These are phyloP conservation scores for Microstegium vimineum DNA, from an alignment of 176 grass and related monocot species.

Conservation along the genomic window DNA sequence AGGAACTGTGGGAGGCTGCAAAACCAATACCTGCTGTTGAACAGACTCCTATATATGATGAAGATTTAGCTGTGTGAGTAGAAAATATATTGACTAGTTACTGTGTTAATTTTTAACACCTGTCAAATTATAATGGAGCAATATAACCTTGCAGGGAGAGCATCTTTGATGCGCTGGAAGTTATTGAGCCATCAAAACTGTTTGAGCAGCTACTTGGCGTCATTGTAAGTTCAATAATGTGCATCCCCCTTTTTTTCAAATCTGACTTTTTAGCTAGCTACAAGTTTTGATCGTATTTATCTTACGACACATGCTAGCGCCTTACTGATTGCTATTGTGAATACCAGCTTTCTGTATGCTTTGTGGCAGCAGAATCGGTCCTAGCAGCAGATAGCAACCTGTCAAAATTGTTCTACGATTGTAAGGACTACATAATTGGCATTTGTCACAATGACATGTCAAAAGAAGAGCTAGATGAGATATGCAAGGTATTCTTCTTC, in stretches of 20 bases:
- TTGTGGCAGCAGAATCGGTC: conserved; percentile 58
- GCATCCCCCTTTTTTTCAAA: neutral
- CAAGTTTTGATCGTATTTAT: conserved; percentile 17
- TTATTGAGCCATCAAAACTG: conserved; percentile 68
- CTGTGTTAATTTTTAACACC: neutral
- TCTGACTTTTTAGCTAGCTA: neutral
- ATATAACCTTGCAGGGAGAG: conserved; percentile 64
- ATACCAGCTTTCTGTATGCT: conserved; percentile 73
- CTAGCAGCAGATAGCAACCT: conserved; percentile 53
- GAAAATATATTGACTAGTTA: conserved; percentile 12
- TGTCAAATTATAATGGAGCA: neutral
- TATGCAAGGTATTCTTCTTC: conserved; percentile 61
- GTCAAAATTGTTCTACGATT: conserved; percentile 76
- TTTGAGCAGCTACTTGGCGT: conserved; percentile 79
- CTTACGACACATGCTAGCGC: neutral
- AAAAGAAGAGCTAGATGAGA: conserved; percentile 67
- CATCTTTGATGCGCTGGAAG: conserved; percentile 75
- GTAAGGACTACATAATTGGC: conserved; percentile 73
- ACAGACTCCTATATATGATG: conserved; percentile 96
- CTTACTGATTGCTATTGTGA: conserved; percentile 26
- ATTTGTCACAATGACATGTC: conserved; percentile 40
- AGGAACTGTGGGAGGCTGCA: conserved; percentile 86
- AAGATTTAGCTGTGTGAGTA: conserved; percentile 97
- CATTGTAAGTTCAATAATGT: conserved; percentile 48
- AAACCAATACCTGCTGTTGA: conserved; percentile 84